These are phyloP conservation scores for Moricandia arvensis DNA, from an alignment of 345 rosid species.

Conservation along the genomic window DNA sequence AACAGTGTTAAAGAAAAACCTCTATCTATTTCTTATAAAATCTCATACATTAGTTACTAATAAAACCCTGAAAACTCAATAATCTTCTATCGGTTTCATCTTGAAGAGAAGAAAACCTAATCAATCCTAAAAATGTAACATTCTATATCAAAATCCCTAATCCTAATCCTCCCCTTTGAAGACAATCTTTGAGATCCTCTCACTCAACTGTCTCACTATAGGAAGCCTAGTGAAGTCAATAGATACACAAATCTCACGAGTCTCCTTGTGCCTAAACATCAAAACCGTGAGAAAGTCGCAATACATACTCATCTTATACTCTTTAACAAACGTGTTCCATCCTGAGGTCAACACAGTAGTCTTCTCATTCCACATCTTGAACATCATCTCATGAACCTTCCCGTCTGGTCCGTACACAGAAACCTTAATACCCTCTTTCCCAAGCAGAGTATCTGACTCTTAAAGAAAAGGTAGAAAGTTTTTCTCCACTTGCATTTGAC, in stretches of 20 bases:
- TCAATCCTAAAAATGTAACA: not conserved
- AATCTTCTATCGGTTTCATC: not conserved
- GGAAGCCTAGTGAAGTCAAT: not conserved
- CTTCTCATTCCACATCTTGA: not conserved
- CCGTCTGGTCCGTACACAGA: conserved; percentile 15
- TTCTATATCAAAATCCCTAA: not conserved
- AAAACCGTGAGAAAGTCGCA: conserved; percentile 6
- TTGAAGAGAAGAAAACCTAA: not conserved
- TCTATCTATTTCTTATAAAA: not conserved
- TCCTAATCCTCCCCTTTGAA: not conserved
- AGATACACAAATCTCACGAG: conserved; percentile 10
- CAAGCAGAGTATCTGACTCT: not conserved
- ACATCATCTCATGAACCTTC: not conserved
- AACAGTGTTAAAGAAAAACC: not conserved
- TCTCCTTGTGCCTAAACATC: conserved; percentile 4
- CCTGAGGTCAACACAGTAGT: not conserved
- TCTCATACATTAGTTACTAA: not conserved
- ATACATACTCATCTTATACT: not conserved
- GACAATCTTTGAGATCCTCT: not conserved
- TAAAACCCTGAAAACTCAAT: not conserved
- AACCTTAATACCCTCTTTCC: not conserved
- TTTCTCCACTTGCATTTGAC: not conserved
- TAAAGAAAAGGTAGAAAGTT: not conserved
- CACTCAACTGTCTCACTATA: not conserved
- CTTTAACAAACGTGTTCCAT: not conserved